phyloP scores from a whole-genome alignment of 2,329 filamentous ascomycete genomes.

The Nemania bipapillata region DNA sequence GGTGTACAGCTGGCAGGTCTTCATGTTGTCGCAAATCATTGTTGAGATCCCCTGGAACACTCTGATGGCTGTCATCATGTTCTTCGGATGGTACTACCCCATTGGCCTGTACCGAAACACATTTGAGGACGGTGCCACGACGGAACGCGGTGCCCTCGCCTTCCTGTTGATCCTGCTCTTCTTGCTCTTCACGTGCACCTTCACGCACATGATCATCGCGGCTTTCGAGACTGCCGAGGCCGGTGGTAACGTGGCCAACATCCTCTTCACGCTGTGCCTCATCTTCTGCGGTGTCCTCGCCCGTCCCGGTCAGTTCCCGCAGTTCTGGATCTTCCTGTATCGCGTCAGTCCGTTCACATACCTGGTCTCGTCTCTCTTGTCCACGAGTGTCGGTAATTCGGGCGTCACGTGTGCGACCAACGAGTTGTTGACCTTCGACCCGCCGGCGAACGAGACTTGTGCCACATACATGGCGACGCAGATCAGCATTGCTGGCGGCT shows the following conservation, averaged over 20 bases:
- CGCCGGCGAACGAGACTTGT: constrained; percentile 66
- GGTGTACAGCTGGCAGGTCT: constrained; percentile 85
- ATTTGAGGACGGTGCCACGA: constrained; percentile 66
- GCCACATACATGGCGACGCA: constrained; percentile 64
- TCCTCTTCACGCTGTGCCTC: constrained; percentile 77
- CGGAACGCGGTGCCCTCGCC: constrained; percentile 79
- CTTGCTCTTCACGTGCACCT: constrained; percentile 83
- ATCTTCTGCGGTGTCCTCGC: constrained; percentile 82
- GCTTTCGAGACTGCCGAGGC: constrained; percentile 79
- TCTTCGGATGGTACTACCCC: constrained; percentile 85
- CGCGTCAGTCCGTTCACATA: constrained; percentile 80
- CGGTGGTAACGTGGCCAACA: constrained; percentile 78
- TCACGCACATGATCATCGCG: constrained; percentile 80
- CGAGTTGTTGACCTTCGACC: constrained; percentile 72
- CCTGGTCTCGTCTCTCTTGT: constrained; percentile 72
- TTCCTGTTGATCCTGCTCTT: constrained; percentile 81
- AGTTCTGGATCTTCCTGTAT: constrained; percentile 84
- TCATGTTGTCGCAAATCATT: constrained; percentile 83
- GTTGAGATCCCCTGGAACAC: constrained; percentile 89
- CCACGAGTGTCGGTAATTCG: constrained; percentile 71
- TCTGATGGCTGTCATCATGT: constrained; percentile 80
- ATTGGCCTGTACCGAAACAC: constrained; percentile 81
- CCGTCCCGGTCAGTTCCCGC: constrained; percentile 68
- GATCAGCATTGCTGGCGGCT: constrained; percentile 59
- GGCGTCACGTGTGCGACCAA: constrained; percentile 69